Evolutionary conservation across 495 filamentous ascomycete genomes (phyloP), one percentile per base, ranked within the genome.

Genomic region (Barbatosphaeria neglecta): DNA sequence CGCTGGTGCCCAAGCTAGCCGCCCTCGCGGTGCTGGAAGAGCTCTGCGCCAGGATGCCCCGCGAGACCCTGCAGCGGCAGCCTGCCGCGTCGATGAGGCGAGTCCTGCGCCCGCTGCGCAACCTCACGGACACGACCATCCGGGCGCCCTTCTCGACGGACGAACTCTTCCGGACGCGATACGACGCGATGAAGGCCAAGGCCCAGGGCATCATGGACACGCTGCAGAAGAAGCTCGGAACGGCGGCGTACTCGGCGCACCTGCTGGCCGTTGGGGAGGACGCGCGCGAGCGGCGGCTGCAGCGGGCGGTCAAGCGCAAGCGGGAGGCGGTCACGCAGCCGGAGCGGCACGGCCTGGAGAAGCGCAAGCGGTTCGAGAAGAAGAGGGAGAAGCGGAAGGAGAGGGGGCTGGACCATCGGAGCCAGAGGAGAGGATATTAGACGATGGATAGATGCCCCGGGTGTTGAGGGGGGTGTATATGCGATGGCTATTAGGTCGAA

Each of bases 171-270:
- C 79, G 72, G 50, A 70, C 77, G 17, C 68, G 72, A 2, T 82
- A 84, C 64, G 81, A 84, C 55, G 59, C 69, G 3, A 68, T 97
- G 16, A 75, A 81, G 37, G 67, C 74, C 17, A 83, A 80, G 43
- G 81, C 81, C 16, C 75, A 79, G 41, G 85, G 88, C 53, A 62
- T 90, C 9, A 73, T 95, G 60, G 80, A 83, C 44, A 58, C 70
- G 19, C 58, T 97, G 48, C 88, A 95, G 68, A 80, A 78, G 67
- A 86, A 86, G 56, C 66, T 95, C 41, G 92, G 90, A n/a, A 86
- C 83, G 4, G 74, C 77, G 0, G 81, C 76, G 53, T 97, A 86
- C 61, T 75, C 89, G 17, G 68, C 69, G 27, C 71, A 81, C 37
- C 68, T 95, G 58, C 60, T 80, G 28, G 72, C 65, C 23, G 84